Base-by-base conservation (phyloP, 2,329 filamentous ascomycete genomes). In the Trichophyton schoenleinii region DNA sequence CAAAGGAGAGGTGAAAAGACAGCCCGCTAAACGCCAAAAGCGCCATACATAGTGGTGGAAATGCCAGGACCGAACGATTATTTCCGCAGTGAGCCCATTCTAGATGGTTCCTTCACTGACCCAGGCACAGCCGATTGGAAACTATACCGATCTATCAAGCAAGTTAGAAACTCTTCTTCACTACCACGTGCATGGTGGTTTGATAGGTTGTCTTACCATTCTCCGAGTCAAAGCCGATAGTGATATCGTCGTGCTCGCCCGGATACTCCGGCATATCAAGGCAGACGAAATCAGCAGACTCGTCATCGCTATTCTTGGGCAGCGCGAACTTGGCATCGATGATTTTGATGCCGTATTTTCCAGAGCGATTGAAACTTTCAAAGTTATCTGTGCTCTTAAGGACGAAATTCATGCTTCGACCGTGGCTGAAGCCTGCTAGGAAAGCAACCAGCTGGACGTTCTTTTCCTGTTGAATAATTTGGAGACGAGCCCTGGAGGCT, bases 291-390 rank as follows among this genome's bases (percentile, higher is more conserved):
- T 84, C 82, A 70, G 85, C 83, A 64, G 86, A 72, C 3, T 76
- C 75, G 58, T 80, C 76, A 18, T 77, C 72, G 46, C 77, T 75
- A 60, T 75, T 74, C 61, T 79, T 85, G 3, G 91, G 91, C 60
- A 96, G 77, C 2, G 89, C 87, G 68, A 96, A 96, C 72, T 96
- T 96, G 63, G 90, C 90, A 71, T 96, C 91, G 28, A 92, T 87
- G 64, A 96, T 83, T 70, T 87, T 87, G 61, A 96, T 76, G 6
- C 86, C 86, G 38, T 82, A 82, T 71, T 90, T 91, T 65, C 82
- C 81, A 58, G 81, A 80, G 53, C 81, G 80, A 62, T 59, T 57
- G 66, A 87, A 83, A 44, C 75, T 82, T 74, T 96, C 91, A 68
- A 91, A 92, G 0, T 86, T 81, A 70, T 96, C 91, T 0, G 89